phyloP scores from a whole-genome alignment of 371 early-diverging fungal genomes.

The Mucor lusitanicus region DNA sequence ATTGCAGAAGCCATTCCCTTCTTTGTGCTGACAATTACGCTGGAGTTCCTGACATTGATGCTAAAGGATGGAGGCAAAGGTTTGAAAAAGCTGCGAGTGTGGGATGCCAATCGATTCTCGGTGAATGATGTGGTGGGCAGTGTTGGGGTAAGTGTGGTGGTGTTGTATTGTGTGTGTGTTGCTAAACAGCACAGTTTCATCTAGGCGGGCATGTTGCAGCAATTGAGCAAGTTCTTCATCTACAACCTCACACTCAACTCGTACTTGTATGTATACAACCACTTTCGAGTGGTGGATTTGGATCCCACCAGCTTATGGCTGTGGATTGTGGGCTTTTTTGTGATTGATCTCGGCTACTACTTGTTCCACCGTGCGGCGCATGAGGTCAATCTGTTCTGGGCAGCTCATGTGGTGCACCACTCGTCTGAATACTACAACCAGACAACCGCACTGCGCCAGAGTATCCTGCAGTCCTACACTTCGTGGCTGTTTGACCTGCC shows the following conservation, averaged over 20 bases:
- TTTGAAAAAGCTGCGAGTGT: slow-evolving; percentile 33
- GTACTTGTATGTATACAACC: slow-evolving; percentile 51
- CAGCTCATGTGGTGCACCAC: slow-evolving; percentile 49
- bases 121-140: slow-evolving; percentile 56
- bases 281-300: slow-evolving; percentile 44
- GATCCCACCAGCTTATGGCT: slow-evolving; percentile 41
- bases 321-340: slow-evolving; percentile 55
- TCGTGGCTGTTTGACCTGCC: slow-evolving; percentile 38
- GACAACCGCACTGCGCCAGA: slow-evolving; percentile 56
- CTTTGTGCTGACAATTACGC: slow-evolving; percentile 47
- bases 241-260: slow-evolving; percentile 42
- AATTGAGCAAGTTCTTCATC: slow-evolving; percentile 51
- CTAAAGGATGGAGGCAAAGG: slow-evolving; percentile 38
- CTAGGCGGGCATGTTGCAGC: slow-evolving; percentile 53
- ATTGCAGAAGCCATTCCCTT: slow-evolving; percentile 52
- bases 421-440: slow-evolving; percentile 57
- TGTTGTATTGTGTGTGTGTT: too few species aligned
- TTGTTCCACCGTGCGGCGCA: slow-evolving; percentile 61
- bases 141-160: slow-evolving; percentile 22
- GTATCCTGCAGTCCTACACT: slow-evolving; percentile 44
- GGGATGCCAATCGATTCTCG: slow-evolving; percentile 44
- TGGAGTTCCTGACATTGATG: slow-evolving; percentile 39
- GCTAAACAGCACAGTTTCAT: too few species aligned
- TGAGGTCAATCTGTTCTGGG: slow-evolving; percentile 61
- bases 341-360: slow-evolving; percentile 54